A percentile compares a stretch with the other conserved stretches of the same genome.
These are phyloP conservation scores for Phytophthora cactorum DNA, from an alignment of 352 stramenopile genomes.

Conservation along the genomic window DNA sequence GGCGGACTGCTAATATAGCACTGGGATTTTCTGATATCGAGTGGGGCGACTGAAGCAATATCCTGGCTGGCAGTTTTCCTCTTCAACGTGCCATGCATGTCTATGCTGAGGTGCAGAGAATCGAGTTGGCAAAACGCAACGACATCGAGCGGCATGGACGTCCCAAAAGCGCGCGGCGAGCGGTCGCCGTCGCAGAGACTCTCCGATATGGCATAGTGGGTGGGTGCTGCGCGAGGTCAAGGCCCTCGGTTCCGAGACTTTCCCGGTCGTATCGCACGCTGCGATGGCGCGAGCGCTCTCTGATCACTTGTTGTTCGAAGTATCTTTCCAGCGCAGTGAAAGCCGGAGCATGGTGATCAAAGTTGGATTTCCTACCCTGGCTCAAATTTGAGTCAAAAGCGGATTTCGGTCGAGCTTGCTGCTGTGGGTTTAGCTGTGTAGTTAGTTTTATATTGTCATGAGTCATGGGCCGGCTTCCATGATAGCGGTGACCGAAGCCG, in stretches of 20 bases:
- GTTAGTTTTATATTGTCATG: no score
- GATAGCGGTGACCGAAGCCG: not conserved
- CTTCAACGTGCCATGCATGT: conserved; percentile 19
- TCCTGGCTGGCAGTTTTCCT: conserved; percentile 5
- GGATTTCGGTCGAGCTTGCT: no score
- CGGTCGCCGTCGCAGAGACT: no score
- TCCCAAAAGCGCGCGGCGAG: not conserved
- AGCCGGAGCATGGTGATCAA: conserved; percentile 6
- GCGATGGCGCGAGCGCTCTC: conserved; percentile 12
- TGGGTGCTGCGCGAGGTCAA: no score
- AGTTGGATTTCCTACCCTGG: not conserved
- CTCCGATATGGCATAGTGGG: no score
- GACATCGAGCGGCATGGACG: conserved; percentile 4
- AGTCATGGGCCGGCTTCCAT: no score
- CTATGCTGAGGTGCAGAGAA: conserved; percentile 18
- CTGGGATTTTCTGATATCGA: conserved; percentile 5
- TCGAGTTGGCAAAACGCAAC: not conserved
- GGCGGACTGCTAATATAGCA: not conserved
- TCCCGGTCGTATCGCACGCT: no score
- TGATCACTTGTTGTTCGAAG: conserved; percentile 35
- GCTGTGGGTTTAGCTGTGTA: no score
- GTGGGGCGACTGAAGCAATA: conserved; percentile 11
- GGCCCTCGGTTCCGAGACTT: no score
- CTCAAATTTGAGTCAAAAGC: no score
- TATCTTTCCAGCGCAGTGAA: conserved; percentile 27